A percentile compares a stretch with the other conserved stretches of the same genome.
Evolutionary conservation across 495 filamentous ascomycete species (phyloP).

Genomic region (Podospora pseudopauciseta): DNA sequence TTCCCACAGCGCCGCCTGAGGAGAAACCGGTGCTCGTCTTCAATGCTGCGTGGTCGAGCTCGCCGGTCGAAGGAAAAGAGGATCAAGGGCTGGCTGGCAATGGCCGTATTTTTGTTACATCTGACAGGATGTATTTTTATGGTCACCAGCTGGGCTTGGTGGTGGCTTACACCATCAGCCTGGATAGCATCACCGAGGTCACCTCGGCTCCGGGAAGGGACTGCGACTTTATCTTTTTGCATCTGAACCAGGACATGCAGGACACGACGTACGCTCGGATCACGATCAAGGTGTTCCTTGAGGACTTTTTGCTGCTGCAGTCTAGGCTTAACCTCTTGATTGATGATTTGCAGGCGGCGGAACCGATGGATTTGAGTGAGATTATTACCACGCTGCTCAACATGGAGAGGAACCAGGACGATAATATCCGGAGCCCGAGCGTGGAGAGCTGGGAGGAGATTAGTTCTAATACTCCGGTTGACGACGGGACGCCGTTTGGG

Average conservation of each 20-base stretch:
- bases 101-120: slow-evolving; percentile 84
- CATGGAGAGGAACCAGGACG: slow-evolving; percentile 58
- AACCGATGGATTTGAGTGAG: slow-evolving; percentile 52
- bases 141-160: slow-evolving; percentile 92
- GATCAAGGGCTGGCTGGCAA: slow-evolving; percentile 46
- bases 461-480: slow-evolving; percentile 60
- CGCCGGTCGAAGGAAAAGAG: slow-evolving; percentile 36
- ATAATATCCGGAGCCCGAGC: slow-evolving; percentile 61
- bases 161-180: slow-evolving; percentile 66
- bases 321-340: slow-evolving; percentile 79
- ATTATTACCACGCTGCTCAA: slow-evolving; percentile 45
- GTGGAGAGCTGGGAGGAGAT: slow-evolving; percentile 94
- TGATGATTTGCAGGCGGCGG: slow-evolving; percentile 64
- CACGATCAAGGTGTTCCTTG: slow-evolving; percentile 87
- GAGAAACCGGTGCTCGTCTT: slow-evolving; percentile 75
- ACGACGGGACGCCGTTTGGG: slow-evolving; percentile 47
- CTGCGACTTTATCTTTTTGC: slow-evolving; percentile 89
- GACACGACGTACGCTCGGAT: slow-evolving; percentile 65
- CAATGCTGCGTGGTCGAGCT: slow-evolving; percentile 51
- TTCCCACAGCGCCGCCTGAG: slow-evolving; percentile 68
- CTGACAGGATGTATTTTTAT: slow-evolving; percentile 87
- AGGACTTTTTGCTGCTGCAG: slow-evolving; percentile 78
- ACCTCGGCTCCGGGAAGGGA: slow-evolving; percentile 85
- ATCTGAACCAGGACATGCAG: slow-evolving; percentile 62
- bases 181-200: slow-evolving; percentile 78